These are phyloP conservation scores for Cyberlindnera xylosilytica DNA, from an alignment of 805 yeast species.

Conservation along the genomic window DNA sequence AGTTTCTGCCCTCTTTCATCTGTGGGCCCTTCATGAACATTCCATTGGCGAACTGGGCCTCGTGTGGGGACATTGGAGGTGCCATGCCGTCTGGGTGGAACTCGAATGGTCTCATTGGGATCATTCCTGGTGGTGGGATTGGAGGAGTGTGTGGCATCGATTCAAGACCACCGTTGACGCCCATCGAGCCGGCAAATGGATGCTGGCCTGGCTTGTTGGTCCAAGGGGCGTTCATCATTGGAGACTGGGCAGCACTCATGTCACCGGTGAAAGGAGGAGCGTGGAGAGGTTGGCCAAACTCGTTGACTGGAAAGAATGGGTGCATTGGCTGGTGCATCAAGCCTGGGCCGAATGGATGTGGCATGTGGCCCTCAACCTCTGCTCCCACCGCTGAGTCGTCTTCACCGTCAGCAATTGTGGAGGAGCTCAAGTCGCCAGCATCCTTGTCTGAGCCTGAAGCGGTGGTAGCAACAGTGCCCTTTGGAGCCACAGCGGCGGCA, in stretches of 20 bases:
- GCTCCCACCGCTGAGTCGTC: too few relatives aligned
- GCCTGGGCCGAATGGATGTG: slow-evolving; percentile 15
- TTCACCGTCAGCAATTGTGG: slow-evolving; percentile 10
- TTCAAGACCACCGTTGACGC: slow-evolving; percentile 17
- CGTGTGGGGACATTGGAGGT: slow-evolving; percentile 16
- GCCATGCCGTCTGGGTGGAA: slow-evolving; percentile 25
- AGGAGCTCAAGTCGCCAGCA: slow-evolving; percentile 6
- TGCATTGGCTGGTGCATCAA: slow-evolving; percentile 25
- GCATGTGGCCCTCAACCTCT: slow-evolving; percentile 3
- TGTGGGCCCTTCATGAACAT: background rate
- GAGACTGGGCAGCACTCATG: slow-evolving; percentile 16
- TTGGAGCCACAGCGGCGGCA: too few relatives aligned
- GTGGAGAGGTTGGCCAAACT: slow-evolving; percentile 28
- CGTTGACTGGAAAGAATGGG: slow-evolving; percentile 28
- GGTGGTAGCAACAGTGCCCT: too few relatives aligned
- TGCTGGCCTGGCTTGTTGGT: slow-evolving; percentile 22
- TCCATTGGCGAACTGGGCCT: slow-evolving; percentile 2
- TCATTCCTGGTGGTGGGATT: slow-evolving; percentile 26
- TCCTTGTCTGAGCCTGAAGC: too few relatives aligned
- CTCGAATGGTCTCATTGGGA: slow-evolving; percentile 26
- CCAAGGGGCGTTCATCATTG: slow-evolving; percentile 21
- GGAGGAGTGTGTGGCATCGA: slow-evolving; percentile 23
- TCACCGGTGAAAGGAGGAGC: slow-evolving; percentile 19
- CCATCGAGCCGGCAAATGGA: slow-evolving; percentile 15
- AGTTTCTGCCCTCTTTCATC: too few relatives aligned